These are phyloP conservation scores for Boletus semigastroideus DNA, from an alignment of 1,284 basidiomycete species.

Conservation along the genomic window DNA sequence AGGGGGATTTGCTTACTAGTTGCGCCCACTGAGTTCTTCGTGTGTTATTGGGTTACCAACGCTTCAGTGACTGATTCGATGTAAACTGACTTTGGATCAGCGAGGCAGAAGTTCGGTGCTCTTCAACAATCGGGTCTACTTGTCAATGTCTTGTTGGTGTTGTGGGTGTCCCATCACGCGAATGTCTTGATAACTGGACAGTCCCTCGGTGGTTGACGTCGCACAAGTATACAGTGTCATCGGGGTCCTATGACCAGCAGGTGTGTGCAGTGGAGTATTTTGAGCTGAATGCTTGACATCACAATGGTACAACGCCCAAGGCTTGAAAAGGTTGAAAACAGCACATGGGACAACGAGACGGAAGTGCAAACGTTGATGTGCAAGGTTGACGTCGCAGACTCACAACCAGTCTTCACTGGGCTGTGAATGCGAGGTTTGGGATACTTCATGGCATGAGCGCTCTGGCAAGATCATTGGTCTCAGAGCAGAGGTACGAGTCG, in stretches of 20 bases:
- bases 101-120: constrained; percentile 22
- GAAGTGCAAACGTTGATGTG: constrained; percentile 36
- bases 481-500: constrained; percentile 43
- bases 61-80: not conserved
- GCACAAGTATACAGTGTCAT: constrained; percentile 47
- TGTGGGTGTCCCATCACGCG: constrained; percentile 47
- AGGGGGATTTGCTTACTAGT: too few relatives aligned
- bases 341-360: constrained; percentile 54
- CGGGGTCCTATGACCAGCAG: constrained; percentile 65
- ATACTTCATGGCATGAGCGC: constrained; percentile 68
- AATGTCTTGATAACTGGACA: constrained; percentile 49
- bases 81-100: not conserved
- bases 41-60: not conserved
- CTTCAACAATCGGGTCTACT: constrained; percentile 78
- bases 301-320: constrained; percentile 72
- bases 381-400: not conserved
- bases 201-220: constrained; percentile 20
- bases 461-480: constrained; percentile 64
- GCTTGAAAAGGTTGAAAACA: constrained; percentile 71
- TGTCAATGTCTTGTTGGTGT: constrained; percentile 57
- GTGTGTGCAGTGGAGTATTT: constrained; percentile 38
- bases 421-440: constrained; percentile 63
- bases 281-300: not conserved
- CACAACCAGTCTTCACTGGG: constrained; percentile 14
- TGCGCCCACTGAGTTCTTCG: not conserved